phyloP scores from a whole-genome alignment of 306 rosid species.

The Cicer judaicum region DNA sequence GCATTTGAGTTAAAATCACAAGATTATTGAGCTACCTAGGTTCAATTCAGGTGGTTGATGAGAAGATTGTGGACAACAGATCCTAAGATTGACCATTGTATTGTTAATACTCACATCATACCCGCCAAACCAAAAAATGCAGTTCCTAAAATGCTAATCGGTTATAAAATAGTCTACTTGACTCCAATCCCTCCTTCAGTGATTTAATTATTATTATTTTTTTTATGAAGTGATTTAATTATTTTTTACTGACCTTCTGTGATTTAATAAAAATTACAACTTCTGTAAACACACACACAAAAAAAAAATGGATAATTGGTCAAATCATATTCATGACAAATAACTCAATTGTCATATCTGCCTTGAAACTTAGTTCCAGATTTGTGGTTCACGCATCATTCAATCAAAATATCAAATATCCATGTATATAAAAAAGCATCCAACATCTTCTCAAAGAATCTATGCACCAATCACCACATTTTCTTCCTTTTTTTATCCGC shows the following conservation, averaged over 20 bases:
- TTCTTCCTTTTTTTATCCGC: background rate
- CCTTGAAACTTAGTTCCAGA: conserved; percentile 22
- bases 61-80: conserved; percentile 19
- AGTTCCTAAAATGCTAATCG: conserved; percentile 15
- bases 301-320: background rate
- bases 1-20: conserved; percentile 22
- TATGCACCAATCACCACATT: conserved; percentile 1
- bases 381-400: background rate
- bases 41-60: conserved; percentile 30
- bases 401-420: background rate
- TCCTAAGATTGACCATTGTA: conserved; percentile 18
- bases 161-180: background rate
- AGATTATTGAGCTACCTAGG: conserved; percentile 5
- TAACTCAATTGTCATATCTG: conserved; percentile 3
- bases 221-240: too few species aligned
- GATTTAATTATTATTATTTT: background rate
- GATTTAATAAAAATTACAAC: conserved; percentile 7
- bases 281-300: background rate
- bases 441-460: conserved; percentile 32
- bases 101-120: conserved; percentile 10
- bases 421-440: conserved; percentile 1
- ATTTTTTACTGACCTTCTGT: background rate
- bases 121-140: conserved; percentile 27
- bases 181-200: background rate
- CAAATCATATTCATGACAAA: conserved; percentile 2